Conservation (phyloP, 257 asterid species). For the Solanum verrucosum region DNA sequence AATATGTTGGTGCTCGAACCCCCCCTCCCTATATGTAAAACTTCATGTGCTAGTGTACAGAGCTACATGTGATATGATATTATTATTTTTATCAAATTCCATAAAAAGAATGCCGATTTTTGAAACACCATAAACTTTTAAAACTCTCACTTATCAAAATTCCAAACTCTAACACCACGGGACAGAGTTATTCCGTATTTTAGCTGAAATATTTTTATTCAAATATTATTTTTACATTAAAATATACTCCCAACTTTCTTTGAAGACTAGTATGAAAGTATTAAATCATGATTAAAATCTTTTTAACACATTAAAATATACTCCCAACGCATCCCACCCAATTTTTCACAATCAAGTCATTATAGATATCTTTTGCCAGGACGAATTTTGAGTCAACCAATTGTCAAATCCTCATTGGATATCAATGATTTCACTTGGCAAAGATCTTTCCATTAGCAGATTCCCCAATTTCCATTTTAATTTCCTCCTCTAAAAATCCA, state of each 20-base stretch:
- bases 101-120: not conserved
- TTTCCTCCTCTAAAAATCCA: not conserved
- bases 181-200: too few species aligned
- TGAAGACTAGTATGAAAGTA: too few species aligned
- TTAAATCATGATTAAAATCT: too few species aligned
- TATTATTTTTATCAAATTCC: not conserved
- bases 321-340: not conserved
- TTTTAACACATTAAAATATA: too few species aligned
- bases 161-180: not conserved
- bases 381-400: not conserved
- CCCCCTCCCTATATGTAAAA: too few species aligned
- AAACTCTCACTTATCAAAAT: not conserved
- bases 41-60: too few species aligned
- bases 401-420: conserved; percentile 22
- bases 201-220: not conserved
- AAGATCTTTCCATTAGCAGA: conserved; percentile 1
- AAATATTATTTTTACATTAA: too few species aligned
- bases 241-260: too few species aligned
- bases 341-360: not conserved
- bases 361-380: not conserved
- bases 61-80: too few species aligned
- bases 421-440: conserved; percentile 11
- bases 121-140: not conserved
- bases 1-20: too few species aligned
- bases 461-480: not conserved